phyloP scores from a whole-genome alignment of 1,284 basidiomycete genomes.

The Puccinia coronata region DNA sequence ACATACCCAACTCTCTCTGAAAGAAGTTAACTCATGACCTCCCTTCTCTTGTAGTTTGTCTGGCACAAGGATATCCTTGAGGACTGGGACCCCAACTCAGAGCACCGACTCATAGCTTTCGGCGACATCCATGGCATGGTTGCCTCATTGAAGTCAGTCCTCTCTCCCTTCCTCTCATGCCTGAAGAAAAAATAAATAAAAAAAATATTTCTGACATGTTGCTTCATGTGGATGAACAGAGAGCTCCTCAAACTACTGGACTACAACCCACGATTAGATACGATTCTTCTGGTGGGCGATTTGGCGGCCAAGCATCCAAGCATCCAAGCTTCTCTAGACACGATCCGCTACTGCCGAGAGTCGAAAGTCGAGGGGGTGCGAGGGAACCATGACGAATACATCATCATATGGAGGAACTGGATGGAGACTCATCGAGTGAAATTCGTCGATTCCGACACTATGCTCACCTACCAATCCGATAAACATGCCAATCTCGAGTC shows the following conservation, averaged over 20 bases:
- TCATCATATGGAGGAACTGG: constrained; percentile 50
- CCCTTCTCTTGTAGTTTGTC: constrained; percentile 11
- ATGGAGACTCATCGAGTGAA: constrained; percentile 5
- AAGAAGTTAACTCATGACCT: not conserved
- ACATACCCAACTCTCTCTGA: not conserved
- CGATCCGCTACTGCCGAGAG: constrained; percentile 32
- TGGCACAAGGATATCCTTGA: constrained; percentile 32
- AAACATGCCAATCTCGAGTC: constrained; percentile 24
- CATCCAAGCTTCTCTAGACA: constrained; percentile 40
- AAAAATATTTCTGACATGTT: not conserved
- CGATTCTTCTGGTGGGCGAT: constrained; percentile 30
- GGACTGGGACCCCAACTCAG: constrained; percentile 38
- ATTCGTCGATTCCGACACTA: not conserved
- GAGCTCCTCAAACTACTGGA: constrained; percentile 23
- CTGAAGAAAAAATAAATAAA: not conserved
- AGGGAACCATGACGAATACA: constrained; percentile 48
- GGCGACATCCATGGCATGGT: constrained; percentile 48
- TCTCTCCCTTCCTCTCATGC: not conserved
- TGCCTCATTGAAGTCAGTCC: constrained; percentile 20
- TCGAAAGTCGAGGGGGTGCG: constrained; percentile 19
- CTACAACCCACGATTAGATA: constrained; percentile 24
- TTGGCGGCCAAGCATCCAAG: constrained; percentile 43
- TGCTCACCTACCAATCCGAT: not conserved
- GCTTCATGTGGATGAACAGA: not conserved
- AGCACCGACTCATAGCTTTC: constrained; percentile 16